Conservation (phyloP, 495 filamentous ascomycete species). For the Diplogelasinospora grovesii region DNA sequence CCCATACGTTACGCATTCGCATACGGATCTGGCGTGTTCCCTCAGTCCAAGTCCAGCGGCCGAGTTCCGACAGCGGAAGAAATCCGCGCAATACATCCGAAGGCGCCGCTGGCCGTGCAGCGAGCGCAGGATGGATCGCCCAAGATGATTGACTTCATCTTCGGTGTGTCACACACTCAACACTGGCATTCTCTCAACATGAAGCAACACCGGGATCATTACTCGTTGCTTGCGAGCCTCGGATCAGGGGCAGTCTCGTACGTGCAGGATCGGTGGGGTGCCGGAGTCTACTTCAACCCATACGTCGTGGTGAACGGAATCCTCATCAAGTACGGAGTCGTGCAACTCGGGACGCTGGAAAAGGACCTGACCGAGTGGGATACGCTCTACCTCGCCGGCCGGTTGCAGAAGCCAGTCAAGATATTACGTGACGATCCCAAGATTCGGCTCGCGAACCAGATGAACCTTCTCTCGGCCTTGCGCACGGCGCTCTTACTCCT, state of each 20-base stretch:
- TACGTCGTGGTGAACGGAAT: conserved; percentile 94
- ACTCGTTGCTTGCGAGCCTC: conserved; percentile 76
- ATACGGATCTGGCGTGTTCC: conserved; percentile 94
- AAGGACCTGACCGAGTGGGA: conserved; percentile 82
- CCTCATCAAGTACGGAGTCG: conserved; percentile 95
- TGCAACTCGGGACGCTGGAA: conserved; percentile 83
- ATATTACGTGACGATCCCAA: conserved; percentile 89
- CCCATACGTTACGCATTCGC: conserved; percentile 95
- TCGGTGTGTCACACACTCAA: conserved; percentile 89
- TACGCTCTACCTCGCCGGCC: conserved; percentile 87
- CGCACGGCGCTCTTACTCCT: conserved; percentile 83
- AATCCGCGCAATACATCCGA: conserved; percentile 60
- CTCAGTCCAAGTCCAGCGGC: conserved; percentile 54
- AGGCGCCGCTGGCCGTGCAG: conserved; percentile 66
- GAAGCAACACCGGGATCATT: conserved; percentile 81
- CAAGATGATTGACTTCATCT: conserved; percentile 98
- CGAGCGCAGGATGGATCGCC: conserved; percentile 77
- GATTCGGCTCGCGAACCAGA: conserved; percentile 87
- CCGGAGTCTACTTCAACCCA: conserved; percentile 95
- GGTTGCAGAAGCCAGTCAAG: conserved; percentile 95
- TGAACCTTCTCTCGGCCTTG: conserved; percentile 86
- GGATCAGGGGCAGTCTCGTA: conserved; percentile 76
- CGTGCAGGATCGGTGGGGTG: conserved; percentile 82
- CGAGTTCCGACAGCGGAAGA: conserved; percentile 44
- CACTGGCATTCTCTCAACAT: conserved; percentile 96